These are phyloP conservation scores for Cyberlindnera saturnus DNA, from an alignment of 805 yeast genomes.

Conservation along the genomic window DNA sequence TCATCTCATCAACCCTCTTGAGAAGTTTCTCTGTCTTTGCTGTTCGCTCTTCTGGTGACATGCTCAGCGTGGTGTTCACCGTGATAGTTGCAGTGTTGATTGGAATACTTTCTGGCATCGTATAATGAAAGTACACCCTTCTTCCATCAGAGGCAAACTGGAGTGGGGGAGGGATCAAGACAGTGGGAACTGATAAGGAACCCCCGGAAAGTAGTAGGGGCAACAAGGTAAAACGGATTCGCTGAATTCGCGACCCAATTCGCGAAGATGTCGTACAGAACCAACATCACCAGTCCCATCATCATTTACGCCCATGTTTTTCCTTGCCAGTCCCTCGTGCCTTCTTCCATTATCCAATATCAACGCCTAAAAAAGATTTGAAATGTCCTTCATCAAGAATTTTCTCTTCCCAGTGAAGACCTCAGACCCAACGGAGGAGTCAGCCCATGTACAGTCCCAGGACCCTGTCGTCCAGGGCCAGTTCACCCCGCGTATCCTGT, in stretches of 20 bases:
- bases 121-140: too few species aligned
- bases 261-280: too few species aligned
- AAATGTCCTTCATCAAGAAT: conserved; percentile 24
- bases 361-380: background rate
- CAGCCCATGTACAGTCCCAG: conserved; percentile 5
- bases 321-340: too few species aligned
- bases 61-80: conserved; percentile 4
- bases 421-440: conserved; percentile 17
- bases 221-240: too few species aligned
- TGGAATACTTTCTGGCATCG: background rate
- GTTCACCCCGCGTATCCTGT: conserved; percentile 71
- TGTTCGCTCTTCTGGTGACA: conserved; percentile 15
- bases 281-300: too few species aligned
- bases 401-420: conserved; percentile 23
- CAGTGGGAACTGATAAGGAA: too few species aligned
- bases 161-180: too few species aligned
- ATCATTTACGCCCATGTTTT: too few species aligned
- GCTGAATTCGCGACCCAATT: too few species aligned
- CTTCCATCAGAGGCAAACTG: too few species aligned
- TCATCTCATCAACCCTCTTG: conserved; percentile 17
- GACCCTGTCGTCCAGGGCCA: conserved; percentile 37
- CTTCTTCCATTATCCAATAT: background rate
- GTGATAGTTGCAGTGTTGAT: background rate
- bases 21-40: conserved; percentile 17
- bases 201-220: too few species aligned